Conservation (phyloP, 768 basidiomycete genomes). For the Postia placenta region DNA sequence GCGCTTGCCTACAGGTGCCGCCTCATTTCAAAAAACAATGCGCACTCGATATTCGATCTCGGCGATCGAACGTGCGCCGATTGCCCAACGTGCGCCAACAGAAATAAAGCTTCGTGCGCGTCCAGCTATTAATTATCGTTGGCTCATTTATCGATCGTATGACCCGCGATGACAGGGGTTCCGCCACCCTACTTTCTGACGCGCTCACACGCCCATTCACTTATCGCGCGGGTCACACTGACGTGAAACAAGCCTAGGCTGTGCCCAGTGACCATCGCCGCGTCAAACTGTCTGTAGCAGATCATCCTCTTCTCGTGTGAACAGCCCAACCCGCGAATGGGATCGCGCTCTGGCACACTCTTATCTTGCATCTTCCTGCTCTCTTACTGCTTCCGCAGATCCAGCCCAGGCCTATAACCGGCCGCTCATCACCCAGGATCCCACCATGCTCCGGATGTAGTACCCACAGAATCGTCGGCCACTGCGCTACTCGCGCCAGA, state of each 20-base stretch:
- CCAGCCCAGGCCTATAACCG: not conserved
- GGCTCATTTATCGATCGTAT: not conserved
- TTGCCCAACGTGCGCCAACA: not conserved
- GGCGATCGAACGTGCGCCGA: not conserved
- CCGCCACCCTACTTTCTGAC: not conserved
- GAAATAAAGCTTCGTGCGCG: not conserved
- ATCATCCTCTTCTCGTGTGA: no score
- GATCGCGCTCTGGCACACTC: no score
- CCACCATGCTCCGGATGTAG: not conserved
- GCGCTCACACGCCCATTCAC: not conserved
- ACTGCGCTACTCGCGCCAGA: not conserved
- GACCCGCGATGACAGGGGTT: not conserved
- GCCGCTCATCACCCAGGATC: not conserved
- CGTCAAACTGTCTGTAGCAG: no score
- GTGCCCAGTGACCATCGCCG: no score
- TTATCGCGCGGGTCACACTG: no score
- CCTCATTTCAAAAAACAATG: not conserved
- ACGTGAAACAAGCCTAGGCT: no score
- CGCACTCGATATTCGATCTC: not conserved
- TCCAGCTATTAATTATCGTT: not conserved
- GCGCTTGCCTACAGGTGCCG: not conserved
- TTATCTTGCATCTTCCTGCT: no score
- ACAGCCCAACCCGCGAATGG: no score
- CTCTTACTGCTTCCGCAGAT: not conserved
- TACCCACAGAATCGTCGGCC: not conserved